Conservation (phyloP, 345 rosid genomes). For the Erucastrum elatum region DNA sequence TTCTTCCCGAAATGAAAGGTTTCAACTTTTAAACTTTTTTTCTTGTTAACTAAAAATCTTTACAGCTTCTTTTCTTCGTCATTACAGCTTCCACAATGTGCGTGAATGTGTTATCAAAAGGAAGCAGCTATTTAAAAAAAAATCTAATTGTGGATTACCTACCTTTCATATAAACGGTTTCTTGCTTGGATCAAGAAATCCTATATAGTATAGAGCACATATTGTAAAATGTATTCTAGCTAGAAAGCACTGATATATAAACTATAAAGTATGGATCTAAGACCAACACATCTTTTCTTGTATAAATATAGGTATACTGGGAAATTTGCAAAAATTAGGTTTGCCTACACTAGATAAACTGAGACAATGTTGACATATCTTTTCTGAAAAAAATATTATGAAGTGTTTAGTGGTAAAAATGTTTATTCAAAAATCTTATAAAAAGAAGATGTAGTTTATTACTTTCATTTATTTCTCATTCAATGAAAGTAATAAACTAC, state of each 20-base stretch:
- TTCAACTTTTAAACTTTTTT: neutral
- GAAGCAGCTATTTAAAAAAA: neutral
- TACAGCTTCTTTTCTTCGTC: constrained; percentile 15
- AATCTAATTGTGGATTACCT: neutral
- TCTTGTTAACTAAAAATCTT: constrained; percentile 7
- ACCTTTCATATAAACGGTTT: neutral
- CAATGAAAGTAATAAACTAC: no score
- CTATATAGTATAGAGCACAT: neutral
- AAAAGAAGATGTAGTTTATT: no score
- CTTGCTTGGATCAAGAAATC: neutral
- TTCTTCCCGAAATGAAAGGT: neutral
- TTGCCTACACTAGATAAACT: neutral
- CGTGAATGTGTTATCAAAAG: neutral
- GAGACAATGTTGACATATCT: no score
- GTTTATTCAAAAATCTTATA: neutral
- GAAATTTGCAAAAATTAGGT: neutral
- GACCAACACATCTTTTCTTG: neutral
- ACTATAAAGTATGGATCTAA: neutral
- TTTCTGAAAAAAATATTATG: neutral
- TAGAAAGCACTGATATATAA: neutral
- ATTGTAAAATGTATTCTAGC: no score
- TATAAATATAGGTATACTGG: neutral
- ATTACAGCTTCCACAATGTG: constrained; percentile 12
- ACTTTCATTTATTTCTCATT: no score
- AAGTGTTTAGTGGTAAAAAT: neutral